A percentile compares a stretch with the other conserved stretches of the same genome.
Conservation (phyloP, 768 basidiomycete genomes). For the Mycena alexandri region DNA sequence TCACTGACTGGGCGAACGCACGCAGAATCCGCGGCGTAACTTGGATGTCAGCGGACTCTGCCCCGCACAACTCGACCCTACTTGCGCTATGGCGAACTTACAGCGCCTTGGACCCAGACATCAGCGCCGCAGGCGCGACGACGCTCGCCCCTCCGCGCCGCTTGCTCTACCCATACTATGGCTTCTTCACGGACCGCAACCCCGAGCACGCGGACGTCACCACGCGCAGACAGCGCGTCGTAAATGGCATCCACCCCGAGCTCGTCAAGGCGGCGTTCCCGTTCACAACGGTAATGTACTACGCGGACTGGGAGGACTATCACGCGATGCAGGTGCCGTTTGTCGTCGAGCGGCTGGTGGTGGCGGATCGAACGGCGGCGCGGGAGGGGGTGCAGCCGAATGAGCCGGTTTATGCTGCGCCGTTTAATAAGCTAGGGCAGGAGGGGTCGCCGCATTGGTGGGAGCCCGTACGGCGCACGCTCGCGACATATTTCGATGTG, state of each 20-base stretch:
- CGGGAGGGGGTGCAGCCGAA: conserved; percentile 48
- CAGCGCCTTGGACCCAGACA: conserved; percentile 41
- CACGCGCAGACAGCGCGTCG: conserved; percentile 59
- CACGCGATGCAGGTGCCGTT: conserved; percentile 76
- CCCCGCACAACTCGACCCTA: conserved; percentile 75
- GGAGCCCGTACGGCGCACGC: conserved; percentile 64
- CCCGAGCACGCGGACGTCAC: conserved; percentile 50
- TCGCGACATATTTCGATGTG: conserved; percentile 59
- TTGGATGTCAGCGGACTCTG: conserved; percentile 71
- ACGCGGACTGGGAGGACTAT: conserved; percentile 85
- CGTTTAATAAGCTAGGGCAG: conserved; percentile 55
- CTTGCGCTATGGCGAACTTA: conserved; percentile 56
- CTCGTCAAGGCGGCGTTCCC: conserved; percentile 83
- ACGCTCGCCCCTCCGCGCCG: conserved; percentile 77
- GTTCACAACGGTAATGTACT: conserved; percentile 72
- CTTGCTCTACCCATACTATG: conserved; percentile 79
- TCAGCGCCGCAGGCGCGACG: conserved; percentile 59
- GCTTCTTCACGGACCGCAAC: conserved; percentile 66
- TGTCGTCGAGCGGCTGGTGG: conserved; percentile 79
- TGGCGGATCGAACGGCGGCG: conserved; percentile 83
- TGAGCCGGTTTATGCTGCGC: conserved; percentile 58
- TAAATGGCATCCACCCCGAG: conserved; percentile 79
- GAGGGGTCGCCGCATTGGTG: conserved; percentile 71
- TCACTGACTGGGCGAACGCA: conserved; percentile 1
- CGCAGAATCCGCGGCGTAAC: conserved; percentile 75